Evolutionary conservation across 345 rosid species (phyloP).

Genomic region (Physaria fendleri): DNA sequence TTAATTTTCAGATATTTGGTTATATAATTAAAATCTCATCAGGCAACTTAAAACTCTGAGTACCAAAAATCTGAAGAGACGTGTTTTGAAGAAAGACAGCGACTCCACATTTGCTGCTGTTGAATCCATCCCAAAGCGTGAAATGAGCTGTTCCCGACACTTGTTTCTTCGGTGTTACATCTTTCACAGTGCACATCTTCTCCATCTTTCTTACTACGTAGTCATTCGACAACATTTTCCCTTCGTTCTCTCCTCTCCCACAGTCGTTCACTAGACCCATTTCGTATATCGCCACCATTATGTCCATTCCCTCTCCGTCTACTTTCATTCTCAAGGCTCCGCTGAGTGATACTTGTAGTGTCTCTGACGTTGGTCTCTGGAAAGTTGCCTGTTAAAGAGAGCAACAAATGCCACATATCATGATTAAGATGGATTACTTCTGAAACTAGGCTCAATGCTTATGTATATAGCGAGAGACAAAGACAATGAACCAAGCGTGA

Average conservation of each 20-base stretch:
- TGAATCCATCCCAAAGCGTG: slow-evolving; percentile 71
- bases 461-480: not conserved
- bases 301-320: slow-evolving; percentile 46
- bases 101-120: slow-evolving; percentile 54
- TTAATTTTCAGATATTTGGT: not conserved
- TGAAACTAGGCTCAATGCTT: not conserved
- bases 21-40: slow-evolving; percentile 40
- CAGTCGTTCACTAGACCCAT: slow-evolving; percentile 65
- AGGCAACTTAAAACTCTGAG: slow-evolving; percentile 59
- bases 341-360: slow-evolving; percentile 48
- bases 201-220: slow-evolving; percentile 70
- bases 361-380: slow-evolving; percentile 52
- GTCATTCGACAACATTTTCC: slow-evolving; percentile 66
- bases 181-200: slow-evolving; percentile 62
- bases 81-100: slow-evolving; percentile 60
- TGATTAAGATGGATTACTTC: not conserved
- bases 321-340: slow-evolving; percentile 53
- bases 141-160: slow-evolving; percentile 63
- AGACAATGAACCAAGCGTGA: not conserved
- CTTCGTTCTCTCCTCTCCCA: slow-evolving; percentile 64
- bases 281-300: slow-evolving; percentile 82
- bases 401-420: not conserved
- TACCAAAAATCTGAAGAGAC: slow-evolving; percentile 62
- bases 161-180: slow-evolving; percentile 48
- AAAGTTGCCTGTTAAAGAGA: slow-evolving; percentile 49